Evolutionary conservation across 345 rosid species (phyloP), one percentile per base, ranked within the genome.

Genomic region (Turnera subulata): DNA sequence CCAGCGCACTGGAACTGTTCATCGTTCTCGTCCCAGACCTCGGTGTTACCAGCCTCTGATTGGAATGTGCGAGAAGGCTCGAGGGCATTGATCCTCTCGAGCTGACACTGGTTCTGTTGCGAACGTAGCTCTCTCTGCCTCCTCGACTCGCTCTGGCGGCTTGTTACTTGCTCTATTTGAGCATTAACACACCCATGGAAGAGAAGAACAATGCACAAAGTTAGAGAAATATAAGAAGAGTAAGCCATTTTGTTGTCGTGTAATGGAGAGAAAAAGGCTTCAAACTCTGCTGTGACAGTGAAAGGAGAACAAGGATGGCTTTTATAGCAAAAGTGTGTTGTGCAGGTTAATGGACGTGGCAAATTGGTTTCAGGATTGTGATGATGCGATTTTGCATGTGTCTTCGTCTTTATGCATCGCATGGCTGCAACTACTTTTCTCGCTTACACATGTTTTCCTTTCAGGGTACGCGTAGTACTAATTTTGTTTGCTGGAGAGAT

Each of bases 1-100:
- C 76, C 78, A 6, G 78, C 80, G 14, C 82, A 79, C 55, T 40
- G 63, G 57, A 79, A 57, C 46, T 79, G 78, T 15, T 73, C 53
- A 11, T 71, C 62, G 20, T 62, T 54, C 50, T 66, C 75, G 32
- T 76, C 76, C 82, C 80, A 82, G 22, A 74, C 45, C 67, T 82
- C 78, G 10, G 75, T 62, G 35, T 47, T 38, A 7, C 85, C 76
- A 14, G 74, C 79, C 35, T 29, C 35, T 29, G 35, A 29, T 29
- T 29, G 5, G 35, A 29, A 29, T 29, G 5, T 29, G 35, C 35
- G 35, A 29, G 35, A 4, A 29, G 35, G 35, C 8, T 29, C 35
- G 35, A 29, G 35, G 35, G 35, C 35, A 29, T 29, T 29, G 8
- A 29, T 29, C 35, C 35, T 29, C 8, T 29, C 35, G 35, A 29